phyloP scores from a whole-genome alignment of 208 protist genomes.

The Leishmania aethiopica region DNA sequence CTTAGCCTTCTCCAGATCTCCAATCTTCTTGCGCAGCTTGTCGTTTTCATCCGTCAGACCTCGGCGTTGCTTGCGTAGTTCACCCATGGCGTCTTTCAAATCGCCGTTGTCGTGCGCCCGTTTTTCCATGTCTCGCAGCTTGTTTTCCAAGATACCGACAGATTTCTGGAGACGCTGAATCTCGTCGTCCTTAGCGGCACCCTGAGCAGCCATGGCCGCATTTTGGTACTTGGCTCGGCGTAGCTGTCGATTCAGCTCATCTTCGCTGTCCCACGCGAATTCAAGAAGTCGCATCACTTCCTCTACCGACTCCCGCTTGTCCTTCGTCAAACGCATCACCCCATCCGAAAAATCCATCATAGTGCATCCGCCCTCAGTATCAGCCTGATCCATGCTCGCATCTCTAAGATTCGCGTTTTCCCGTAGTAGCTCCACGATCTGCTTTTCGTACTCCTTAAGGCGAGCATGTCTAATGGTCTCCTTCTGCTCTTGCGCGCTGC shows the following conservation, averaged over 20 bases:
- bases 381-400: background rate
- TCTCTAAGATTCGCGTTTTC: constrained; percentile 46
- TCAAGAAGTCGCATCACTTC: constrained; percentile 81
- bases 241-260: constrained; percentile 40
- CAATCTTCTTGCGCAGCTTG: constrained; percentile 32
- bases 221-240: constrained; percentile 29
- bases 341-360: constrained; percentile 15
- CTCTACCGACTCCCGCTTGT: constrained; percentile 76
- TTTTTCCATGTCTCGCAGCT: constrained; percentile 38
- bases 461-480: constrained; percentile 23
- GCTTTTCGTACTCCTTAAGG: constrained; percentile 39
- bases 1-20: constrained; percentile 36
- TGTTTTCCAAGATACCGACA: constrained; percentile 42
- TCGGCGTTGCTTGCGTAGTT: constrained; percentile 35
- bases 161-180: constrained; percentile 38
- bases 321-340: constrained; percentile 52
- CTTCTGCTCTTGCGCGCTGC: constrained; percentile 34
- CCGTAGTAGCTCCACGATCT: constrained; percentile 51
- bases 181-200: constrained; percentile 64
- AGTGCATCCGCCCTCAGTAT: background rate
- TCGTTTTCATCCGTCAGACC: constrained; percentile 40
- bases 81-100: constrained; percentile 33
- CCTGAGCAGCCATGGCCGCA: constrained; percentile 37
- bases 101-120: constrained; percentile 27
- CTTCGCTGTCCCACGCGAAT: constrained; percentile 61